Base-by-base conservation (phyloP, 805 yeast species). In the Candida montana region DNA sequence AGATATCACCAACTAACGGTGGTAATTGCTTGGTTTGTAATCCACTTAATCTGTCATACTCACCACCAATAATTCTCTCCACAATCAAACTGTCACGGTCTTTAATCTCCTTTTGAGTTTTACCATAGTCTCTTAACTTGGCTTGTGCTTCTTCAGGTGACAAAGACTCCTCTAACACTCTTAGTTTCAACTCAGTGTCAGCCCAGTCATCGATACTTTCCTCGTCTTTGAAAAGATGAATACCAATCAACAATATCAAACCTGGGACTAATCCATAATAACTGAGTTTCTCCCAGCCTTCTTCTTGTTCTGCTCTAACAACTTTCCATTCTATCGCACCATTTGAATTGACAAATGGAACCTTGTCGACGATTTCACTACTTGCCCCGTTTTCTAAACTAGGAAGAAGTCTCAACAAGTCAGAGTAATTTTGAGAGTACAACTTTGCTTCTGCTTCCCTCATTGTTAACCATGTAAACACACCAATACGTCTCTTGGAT, bases 221-320 rank as follows among this genome's bases (percentile, higher is more conserved):
- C 45, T 72, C 74, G 39, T 70, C 65, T 48, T 75, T 68, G 64
- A 76, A 79, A 35, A 74, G 52, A 45, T 73, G 63, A 16, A 73
- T 63, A 30, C 70, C 77, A 40, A 79, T 68, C 35, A 83, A 64
- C 49, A 79, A 67, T 37, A 77, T 66, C 57, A 83, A 68, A 20
- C 80, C 78, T 16, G 95, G 95, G 45, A 86, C 74, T 50, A 82
- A 83, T 41, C 81, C 67, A 62, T 74, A 81, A 65, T 81, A 85
- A 54, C 81, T 79, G 41, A 84, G 70, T 49, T 70, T 69, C 59
- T 87, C 95, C 95, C 95, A 86, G 37, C 95, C 95, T 66, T 86
- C 95, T 57, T 79, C 79, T 54, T 75, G 79, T 40, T 81, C 76
- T 58, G 79, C 88, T 48, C 93, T 73, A 35, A 87, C 79, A 42